A percentile compares a stretch with the other conserved stretches of the same genome.
phyloP scores from a whole-genome alignment of 148 eudicot species.

The Spergularia bocconei region DNA sequence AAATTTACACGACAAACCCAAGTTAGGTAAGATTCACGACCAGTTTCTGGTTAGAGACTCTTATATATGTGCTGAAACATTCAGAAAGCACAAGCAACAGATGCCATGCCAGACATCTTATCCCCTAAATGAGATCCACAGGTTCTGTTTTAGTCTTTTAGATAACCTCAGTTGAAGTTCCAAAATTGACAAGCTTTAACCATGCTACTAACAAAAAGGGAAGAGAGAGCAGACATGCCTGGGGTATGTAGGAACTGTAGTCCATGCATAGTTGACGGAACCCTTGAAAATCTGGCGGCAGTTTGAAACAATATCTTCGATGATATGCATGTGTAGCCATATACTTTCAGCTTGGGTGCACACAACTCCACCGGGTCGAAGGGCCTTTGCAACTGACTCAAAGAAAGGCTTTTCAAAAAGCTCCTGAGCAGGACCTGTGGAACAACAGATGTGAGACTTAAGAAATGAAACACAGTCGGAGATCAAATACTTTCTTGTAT shows the following conservation, averaged over 20 bases:
- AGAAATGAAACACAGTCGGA: not conserved
- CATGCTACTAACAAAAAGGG: not conserved
- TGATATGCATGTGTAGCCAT: slow-evolving; percentile 99
- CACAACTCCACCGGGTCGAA: slow-evolving; percentile 96
- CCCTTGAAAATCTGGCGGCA: slow-evolving; percentile 91
- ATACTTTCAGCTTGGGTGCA: slow-evolving; percentile 98
- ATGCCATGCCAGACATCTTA: not conserved
- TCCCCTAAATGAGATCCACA: not conserved
- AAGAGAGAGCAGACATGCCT: slow-evolving; percentile 38
- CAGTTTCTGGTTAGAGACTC: not conserved
- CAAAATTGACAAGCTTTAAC: no score
- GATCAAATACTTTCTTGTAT: not conserved
- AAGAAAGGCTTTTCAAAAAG: slow-evolving; percentile 95
- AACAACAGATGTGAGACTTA: not conserved
- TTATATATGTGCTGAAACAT: not conserved
- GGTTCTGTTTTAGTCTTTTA: not conserved
- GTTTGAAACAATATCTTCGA: slow-evolving; percentile 84
- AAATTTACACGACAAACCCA: slow-evolving; percentile 13
- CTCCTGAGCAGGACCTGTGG: slow-evolving; percentile 89
- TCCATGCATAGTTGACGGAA: slow-evolving; percentile 97
- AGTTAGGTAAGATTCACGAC: not conserved
- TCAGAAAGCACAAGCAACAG: not conserved
- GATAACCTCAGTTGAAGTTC: not conserved
- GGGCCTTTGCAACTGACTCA: slow-evolving; percentile 79
- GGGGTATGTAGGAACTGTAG: slow-evolving; percentile 96